Evolutionary conservation across 2,329 filamentous ascomycete genomes (phyloP).

Genomic region (Paraconiothyrium brasiliense): DNA sequence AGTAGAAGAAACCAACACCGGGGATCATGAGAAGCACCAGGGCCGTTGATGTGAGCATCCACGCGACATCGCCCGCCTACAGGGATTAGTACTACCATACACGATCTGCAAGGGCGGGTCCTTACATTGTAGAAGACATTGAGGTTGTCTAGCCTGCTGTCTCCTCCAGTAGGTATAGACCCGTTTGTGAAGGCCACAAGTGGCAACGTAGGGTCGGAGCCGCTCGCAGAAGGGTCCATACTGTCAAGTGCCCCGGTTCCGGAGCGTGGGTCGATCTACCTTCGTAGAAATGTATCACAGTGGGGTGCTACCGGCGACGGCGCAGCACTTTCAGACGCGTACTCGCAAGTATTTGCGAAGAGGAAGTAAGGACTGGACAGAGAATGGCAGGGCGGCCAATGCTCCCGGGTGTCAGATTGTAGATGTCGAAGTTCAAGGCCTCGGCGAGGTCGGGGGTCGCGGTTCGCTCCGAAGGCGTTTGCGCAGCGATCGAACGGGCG

Average conservation of each 20-base stretch:
- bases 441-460: constrained; percentile 15
- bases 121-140: constrained; percentile 85
- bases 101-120: constrained; percentile 23
- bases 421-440: constrained; percentile 6
- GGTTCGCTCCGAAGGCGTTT: constrained; percentile 5
- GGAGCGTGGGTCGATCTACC: constrained; percentile 6
- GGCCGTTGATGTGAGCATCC: constrained; percentile 78
- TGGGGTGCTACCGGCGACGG: background rate
- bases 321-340: background rate
- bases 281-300: background rate
- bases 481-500: constrained; percentile 6
- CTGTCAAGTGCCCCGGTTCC: constrained; percentile 21
- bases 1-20: constrained; percentile 95
- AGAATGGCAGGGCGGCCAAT: constrained; percentile 30
- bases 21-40: constrained; percentile 93
- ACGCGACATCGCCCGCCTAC: constrained; percentile 82
- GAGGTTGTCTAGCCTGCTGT: constrained; percentile 73
- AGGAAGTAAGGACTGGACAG: constrained; percentile 33
- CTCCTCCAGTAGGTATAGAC: constrained; percentile 70
- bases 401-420: constrained; percentile 25
- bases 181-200: constrained; percentile 62
- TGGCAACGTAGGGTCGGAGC: constrained; percentile 42
- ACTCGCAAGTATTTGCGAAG: constrained; percentile 12
- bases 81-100: constrained; percentile 36
- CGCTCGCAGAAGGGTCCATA: constrained; percentile 30